phyloP scores from a whole-genome alignment of 768 basidiomycete species.

The Tylopilus sp. region DNA sequence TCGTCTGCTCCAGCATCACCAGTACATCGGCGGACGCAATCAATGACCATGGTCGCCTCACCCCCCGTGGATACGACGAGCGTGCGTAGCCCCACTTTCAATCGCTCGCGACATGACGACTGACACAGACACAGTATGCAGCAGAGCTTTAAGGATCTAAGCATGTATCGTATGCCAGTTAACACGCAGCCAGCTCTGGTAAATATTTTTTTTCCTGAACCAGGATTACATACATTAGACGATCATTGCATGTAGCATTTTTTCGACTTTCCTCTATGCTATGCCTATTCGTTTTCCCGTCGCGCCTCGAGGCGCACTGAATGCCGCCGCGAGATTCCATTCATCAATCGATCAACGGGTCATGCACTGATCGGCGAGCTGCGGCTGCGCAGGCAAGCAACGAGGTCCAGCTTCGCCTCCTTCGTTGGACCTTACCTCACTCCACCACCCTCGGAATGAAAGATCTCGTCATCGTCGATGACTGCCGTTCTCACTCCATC shows the following conservation, averaged over 20 bases:
- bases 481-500: background rate
- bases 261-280: constrained; percentile 13
- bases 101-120: background rate
- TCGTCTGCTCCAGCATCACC: constrained; percentile 7
- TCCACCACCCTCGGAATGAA: background rate
- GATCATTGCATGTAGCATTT: constrained; percentile 15
- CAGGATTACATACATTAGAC: constrained; percentile 1
- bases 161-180: background rate
- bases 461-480: background rate
- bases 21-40: constrained; percentile 26
- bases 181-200: constrained; percentile 2
- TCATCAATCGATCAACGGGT: too few species aligned
- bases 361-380: too few species aligned
- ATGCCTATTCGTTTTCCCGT: background rate
- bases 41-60: constrained; percentile 25
- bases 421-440: background rate
- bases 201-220: background rate
- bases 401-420: background rate
- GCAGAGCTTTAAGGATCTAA: constrained; percentile 20
- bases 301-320: background rate
- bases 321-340: background rate
- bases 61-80: constrained; percentile 6
- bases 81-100: constrained; percentile 6
- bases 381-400: too few species aligned
- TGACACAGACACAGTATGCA: constrained; percentile 19